These are phyloP conservation scores for Calonectria leucothoes DNA, from an alignment of 2,329 filamentous ascomycete species.

Conservation along the genomic window DNA sequence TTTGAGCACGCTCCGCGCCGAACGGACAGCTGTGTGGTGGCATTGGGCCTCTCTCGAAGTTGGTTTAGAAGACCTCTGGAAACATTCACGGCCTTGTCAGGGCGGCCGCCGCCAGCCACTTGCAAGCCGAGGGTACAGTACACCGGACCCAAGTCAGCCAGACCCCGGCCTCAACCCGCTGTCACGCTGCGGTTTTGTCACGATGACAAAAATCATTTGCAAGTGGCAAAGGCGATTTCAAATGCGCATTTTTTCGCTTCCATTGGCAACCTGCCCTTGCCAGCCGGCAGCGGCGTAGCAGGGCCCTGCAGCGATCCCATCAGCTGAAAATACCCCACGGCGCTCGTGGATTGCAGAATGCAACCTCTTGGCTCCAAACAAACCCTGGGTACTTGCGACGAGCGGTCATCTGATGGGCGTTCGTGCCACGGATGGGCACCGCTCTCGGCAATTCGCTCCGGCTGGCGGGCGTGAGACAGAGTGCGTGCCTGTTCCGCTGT, in stretches of 20 bases:
- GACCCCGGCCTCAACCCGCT: slow-evolving; percentile 12
- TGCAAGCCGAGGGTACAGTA: not conserved
- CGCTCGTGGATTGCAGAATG: slow-evolving; percentile 19
- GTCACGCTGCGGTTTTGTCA: slow-evolving; percentile 5
- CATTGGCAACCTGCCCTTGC: not conserved
- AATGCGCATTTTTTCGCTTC: slow-evolving; percentile 7
- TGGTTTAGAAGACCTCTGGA: slow-evolving; percentile 1
- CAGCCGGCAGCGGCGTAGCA: slow-evolving; percentile 6
- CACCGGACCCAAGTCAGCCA: not conserved
- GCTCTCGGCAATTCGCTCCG: slow-evolving; percentile 40
- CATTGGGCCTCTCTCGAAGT: slow-evolving; percentile 20
- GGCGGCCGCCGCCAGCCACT: slow-evolving; percentile 4
- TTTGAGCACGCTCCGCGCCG: slow-evolving; percentile 26
- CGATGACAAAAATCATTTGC: not conserved
- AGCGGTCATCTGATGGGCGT: slow-evolving; percentile 34
- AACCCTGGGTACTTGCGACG: not conserved
- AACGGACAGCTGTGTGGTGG: slow-evolving; percentile 18
- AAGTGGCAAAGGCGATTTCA: slow-evolving; percentile 1
- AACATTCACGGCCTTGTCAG: not conserved
- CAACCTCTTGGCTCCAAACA: slow-evolving; percentile 31
- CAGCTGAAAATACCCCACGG: slow-evolving; percentile 13
- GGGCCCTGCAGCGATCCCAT: slow-evolving; percentile 18
- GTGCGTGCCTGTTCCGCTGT: slow-evolving; percentile 34
- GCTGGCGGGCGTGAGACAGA: not conserved
- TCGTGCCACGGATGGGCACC: slow-evolving; percentile 24